Conservation (phyloP, 75 land plant genomes). For the Selaginella moellendorffii region DNA sequence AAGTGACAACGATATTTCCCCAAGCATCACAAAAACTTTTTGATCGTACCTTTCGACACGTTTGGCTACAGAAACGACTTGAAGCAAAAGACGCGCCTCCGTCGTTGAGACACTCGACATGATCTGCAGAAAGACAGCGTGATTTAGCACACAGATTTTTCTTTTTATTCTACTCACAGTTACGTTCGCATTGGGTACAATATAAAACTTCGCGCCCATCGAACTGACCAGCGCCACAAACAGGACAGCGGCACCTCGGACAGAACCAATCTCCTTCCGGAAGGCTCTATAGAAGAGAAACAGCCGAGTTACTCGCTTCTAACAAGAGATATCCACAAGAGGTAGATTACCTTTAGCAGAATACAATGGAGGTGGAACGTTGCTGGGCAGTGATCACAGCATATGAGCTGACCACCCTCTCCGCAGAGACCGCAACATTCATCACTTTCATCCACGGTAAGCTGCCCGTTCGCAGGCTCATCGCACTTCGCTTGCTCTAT, state of each 20-base stretch:
- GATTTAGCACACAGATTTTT: too few species aligned
- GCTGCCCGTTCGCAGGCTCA: background rate
- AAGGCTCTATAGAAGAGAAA: slow-evolving; percentile 35
- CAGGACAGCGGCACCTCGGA: slow-evolving; percentile 51
- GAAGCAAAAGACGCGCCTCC: slow-evolving; percentile 18
- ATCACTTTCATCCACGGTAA: slow-evolving; percentile 27
- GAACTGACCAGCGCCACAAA: slow-evolving; percentile 29
- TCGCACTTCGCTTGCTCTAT: background rate
- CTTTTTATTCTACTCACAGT: slow-evolving; percentile 46
- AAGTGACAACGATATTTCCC: too few species aligned
- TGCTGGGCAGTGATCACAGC: slow-evolving; percentile 86
- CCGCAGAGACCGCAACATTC: slow-evolving; percentile 59
- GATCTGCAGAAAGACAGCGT: slow-evolving; percentile 37
- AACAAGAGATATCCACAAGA: background rate
- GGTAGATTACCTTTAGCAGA: slow-evolving; percentile 41
- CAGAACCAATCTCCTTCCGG: slow-evolving; percentile 84
- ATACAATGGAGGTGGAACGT: slow-evolving; percentile 60
- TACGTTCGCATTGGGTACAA: slow-evolving; percentile 76
- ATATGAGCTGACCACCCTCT: slow-evolving; percentile 49
- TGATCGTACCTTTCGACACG: slow-evolving; percentile 41
- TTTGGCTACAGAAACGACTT: slow-evolving; percentile 43
- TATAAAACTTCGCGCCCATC: slow-evolving; percentile 24
- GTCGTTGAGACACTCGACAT: slow-evolving; percentile 33
- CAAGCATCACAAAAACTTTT: too few species aligned
- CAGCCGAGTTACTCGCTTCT: background rate